A percentile compares a stretch with the other conserved stretches of the same genome.
phyloP scores from a whole-genome alignment of 176 grass and related monocot species.

The Chrysopogon serrulatus region DNA sequence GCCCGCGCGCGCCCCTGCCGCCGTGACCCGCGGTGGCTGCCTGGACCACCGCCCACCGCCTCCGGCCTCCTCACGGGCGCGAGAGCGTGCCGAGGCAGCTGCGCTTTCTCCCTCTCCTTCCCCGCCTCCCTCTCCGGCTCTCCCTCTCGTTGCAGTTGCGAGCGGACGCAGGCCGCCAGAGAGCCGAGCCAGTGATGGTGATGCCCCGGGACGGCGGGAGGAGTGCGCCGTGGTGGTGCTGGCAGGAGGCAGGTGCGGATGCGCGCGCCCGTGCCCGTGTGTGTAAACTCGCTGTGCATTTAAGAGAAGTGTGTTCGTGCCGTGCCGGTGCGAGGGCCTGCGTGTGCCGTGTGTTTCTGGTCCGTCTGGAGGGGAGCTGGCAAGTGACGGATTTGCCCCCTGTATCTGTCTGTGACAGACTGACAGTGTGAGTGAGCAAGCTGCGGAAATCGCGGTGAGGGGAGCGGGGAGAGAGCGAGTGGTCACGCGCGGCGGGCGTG shows the following conservation, averaged over 20 bases:
- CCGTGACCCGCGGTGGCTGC: neutral
- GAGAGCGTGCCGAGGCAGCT: neutral
- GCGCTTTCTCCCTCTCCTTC: neutral
- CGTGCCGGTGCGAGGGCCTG: neutral
- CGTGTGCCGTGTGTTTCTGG: neutral
- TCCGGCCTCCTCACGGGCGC: neutral
- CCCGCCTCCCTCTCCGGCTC: too few relatives aligned
- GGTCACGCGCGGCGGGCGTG: neutral
- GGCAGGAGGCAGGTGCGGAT: too few relatives aligned
- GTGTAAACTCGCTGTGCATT: neutral
- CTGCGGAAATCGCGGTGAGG: neutral
- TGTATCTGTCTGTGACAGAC: too few relatives aligned
- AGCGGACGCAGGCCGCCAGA: neutral
- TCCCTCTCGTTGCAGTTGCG: neutral
- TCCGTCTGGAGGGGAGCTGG: neutral
- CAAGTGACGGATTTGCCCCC: slow-evolving; percentile 24
- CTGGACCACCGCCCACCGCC: neutral
- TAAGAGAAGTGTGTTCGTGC: slow-evolving; percentile 25
- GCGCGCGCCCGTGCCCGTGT: neutral
- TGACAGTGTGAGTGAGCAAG: neutral
- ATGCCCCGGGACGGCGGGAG: neutral
- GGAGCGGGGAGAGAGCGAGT: neutral
- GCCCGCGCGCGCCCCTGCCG: neutral
- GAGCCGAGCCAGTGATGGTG: slow-evolving; percentile 13
- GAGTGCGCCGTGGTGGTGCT: neutral